phyloP scores from a whole-genome alignment of 208 protist genomes.

The Leishmania braziliensis region DNA sequence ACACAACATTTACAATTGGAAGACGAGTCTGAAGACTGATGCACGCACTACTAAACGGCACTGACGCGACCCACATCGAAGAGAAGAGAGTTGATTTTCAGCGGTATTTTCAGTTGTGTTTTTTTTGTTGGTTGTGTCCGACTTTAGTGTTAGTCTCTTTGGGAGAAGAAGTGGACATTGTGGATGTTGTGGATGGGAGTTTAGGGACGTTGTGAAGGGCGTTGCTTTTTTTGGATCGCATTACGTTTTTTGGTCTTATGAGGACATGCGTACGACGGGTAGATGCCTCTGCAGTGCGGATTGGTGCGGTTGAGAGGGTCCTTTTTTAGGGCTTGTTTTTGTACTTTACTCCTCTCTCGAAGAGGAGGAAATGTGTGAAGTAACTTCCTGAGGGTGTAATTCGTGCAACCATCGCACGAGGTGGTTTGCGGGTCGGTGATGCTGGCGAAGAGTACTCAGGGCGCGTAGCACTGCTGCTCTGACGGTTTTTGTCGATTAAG shows the following conservation, averaged over 20 bases:
- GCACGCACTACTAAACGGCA: constrained; percentile 23
- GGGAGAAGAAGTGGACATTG: too few relatives aligned
- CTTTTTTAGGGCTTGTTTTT: too few relatives aligned
- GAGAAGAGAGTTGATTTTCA: constrained; percentile 18
- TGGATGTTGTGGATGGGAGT: too few relatives aligned
- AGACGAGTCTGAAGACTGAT: constrained; percentile 34
- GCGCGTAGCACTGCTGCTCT: background rate
- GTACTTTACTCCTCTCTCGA: too few relatives aligned
- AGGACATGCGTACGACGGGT: too few relatives aligned
- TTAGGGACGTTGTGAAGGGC: too few relatives aligned
- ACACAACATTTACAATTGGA: constrained; percentile 33
- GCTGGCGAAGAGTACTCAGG: background rate
- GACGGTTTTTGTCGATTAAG: too few relatives aligned
- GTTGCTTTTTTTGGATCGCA: background rate
- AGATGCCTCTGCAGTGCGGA: too few relatives aligned
- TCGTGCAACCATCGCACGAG: too few relatives aligned
- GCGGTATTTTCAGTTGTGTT: constrained; percentile 15
- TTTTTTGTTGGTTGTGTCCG: constrained; percentile 20
- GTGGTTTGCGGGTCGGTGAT: background rate
- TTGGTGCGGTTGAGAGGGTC: too few relatives aligned
- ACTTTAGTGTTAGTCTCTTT: constrained; percentile 5
- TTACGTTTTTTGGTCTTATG: background rate
- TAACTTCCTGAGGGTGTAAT: too few relatives aligned
- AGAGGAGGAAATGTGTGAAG: too few relatives aligned
- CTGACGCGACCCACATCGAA: background rate